A percentile compares a stretch with the other conserved stretches of the same genome.
These are phyloP conservation scores for Pisolithus sp. DNA, from an alignment of 768 basidiomycete species.

Conservation along the genomic window DNA sequence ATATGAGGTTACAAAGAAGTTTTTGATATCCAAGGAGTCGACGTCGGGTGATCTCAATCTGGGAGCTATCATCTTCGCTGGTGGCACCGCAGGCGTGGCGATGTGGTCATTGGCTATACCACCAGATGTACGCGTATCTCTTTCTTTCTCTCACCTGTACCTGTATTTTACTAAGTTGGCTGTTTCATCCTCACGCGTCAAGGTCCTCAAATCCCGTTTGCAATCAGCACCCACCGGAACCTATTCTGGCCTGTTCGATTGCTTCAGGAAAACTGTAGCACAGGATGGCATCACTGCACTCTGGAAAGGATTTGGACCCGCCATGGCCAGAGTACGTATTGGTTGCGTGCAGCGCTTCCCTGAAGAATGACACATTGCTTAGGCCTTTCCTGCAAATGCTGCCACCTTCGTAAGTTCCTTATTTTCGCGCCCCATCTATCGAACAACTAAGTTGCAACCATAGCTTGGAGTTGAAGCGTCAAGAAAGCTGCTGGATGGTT, in stretches of 20 bases:
- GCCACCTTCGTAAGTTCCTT: constrained; percentile 72
- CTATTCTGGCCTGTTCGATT: constrained; percentile 93
- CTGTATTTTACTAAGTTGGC: neutral
- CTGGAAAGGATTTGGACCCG: constrained; percentile 97
- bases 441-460: neutral
- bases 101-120: constrained; percentile 99
- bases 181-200: constrained; percentile 26
- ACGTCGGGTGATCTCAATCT: constrained; percentile 80
- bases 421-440: neutral
- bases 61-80: constrained; percentile 81
- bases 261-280: constrained; percentile 85
- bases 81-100: constrained; percentile 90
- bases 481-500: constrained; percentile 69
- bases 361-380: constrained; percentile 3
- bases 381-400: constrained; percentile 97
- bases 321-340: constrained; percentile 76
- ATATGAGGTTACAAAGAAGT: constrained; percentile 90
- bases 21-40: constrained; percentile 72
- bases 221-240: constrained; percentile 97
- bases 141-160: neutral
- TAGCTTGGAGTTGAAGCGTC: constrained; percentile 92
- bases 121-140: constrained; percentile 68
- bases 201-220: constrained; percentile 90
- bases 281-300: constrained; percentile 80
- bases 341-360: neutral